Base-by-base conservation (phyloP, 176 grass and related monocot genomes). In the Eleusine coracana region DNA sequence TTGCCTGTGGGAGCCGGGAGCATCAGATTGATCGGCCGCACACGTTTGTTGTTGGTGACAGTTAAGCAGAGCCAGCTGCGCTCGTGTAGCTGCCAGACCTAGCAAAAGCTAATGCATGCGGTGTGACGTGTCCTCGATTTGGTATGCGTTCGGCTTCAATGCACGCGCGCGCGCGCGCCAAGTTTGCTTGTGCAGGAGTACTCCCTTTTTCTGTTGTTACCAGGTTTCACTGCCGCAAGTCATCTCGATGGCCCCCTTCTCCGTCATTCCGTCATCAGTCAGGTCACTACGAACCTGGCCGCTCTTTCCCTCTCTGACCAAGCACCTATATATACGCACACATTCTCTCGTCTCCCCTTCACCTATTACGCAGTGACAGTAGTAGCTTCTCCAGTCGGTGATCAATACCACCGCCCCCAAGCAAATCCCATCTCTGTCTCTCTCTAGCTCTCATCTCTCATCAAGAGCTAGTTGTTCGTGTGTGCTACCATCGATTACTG, bases 191-290 rank as follows among this genome's bases (percentile, higher is more conserved):
- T 44, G 80, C 66, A 52, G 80, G 40, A 41, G 56, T 66, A 23
- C 37, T 45, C 74, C 37, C 64, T 48, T 67, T 85, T 80, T 81
- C 77, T 44, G 82, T 89, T 85, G 65, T 75, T 62, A 61, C 87
- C 76, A 65, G 34, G 46, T 71, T 89, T 89, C 71, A 56, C 77
- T 85, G 65, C 77, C 18, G 82, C 87, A 86, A 86, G 88, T 77
- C 78, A 80, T 88, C 52, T 56, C 40, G 6, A 42, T 42, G 80
- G 45, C 68, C 70, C 23, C 75, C 76, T 40, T 45, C 9, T 11
- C 28, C 6, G 1, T 23, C 45, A 6, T 46, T 39, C 11, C 59
- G 23, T 58, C 55, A 78, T 7, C 56, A 29, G 17, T 42, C 40
- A 29, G 48, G 3, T 6, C 21, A 7, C 28, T 63, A 41, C 1